Evolutionary conservation across 441 rosid species (phyloP).

Genomic region (Populus hybrid): DNA sequence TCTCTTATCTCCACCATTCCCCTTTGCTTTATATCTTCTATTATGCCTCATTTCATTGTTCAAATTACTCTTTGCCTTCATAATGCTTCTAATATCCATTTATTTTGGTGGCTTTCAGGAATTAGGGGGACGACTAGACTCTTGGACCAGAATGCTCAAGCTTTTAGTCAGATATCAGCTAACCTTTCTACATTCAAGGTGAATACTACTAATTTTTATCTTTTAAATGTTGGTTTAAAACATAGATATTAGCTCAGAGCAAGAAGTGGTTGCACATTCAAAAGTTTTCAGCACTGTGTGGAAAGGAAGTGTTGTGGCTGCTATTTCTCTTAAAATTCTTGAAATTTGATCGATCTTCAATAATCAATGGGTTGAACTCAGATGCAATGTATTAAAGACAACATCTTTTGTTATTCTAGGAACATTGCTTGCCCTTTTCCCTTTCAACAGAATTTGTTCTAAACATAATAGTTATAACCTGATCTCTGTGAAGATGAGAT

Average conservation of each 20-base stretch:
- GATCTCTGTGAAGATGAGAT: too few relatives aligned
- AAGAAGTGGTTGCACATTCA: neutral
- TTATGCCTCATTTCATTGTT: neutral
- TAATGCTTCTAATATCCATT: conserved; percentile 11
- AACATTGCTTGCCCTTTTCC: too few relatives aligned
- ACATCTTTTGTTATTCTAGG: too few relatives aligned
- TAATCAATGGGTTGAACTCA: neutral
- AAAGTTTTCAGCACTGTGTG: neutral
- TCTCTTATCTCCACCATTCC: neutral
- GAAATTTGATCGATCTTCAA: neutral
- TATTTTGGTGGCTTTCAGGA: conserved; percentile 41
- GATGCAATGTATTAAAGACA: neutral
- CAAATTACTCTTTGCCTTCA: neutral
- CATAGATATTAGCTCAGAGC: neutral
- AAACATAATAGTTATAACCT: too few relatives aligned
- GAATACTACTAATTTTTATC: neutral
- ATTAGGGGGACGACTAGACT: conserved; percentile 51
- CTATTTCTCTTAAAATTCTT: neutral
- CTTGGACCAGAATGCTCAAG: conserved; percentile 71
- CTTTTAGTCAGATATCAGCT: conserved; percentile 65
- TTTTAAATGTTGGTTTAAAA: neutral
- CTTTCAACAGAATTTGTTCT: too few relatives aligned
- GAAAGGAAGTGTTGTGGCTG: neutral
- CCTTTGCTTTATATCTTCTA: neutral
- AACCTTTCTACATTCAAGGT: conserved; percentile 77